Conservation (phyloP, 495 filamentous ascomycete genomes). For the Cladorrhinum samala region DNA sequence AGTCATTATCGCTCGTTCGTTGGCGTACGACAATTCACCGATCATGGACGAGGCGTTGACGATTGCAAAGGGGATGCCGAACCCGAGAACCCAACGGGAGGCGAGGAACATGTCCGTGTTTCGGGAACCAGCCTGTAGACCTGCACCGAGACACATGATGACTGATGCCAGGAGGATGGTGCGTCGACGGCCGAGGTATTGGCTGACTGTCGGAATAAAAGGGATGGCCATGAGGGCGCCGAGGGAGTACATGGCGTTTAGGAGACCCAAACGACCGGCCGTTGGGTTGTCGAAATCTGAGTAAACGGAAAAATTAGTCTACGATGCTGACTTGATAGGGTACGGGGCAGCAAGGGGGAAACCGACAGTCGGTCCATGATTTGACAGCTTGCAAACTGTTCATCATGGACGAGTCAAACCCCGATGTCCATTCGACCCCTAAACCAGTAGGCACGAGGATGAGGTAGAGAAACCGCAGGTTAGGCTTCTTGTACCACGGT, state of each 20-base stretch:
- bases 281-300: constrained; percentile 35
- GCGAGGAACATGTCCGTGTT: constrained; percentile 52
- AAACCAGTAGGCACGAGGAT: constrained; percentile 57
- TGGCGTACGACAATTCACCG: constrained; percentile 56
- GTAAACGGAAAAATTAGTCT: neutral
- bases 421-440: constrained; percentile 62
- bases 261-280: constrained; percentile 29
- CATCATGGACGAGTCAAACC: constrained; percentile 61
- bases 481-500: constrained; percentile 57
- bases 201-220: constrained; percentile 48
- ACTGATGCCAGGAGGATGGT: constrained; percentile 49
- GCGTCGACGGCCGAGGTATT: constrained; percentile 46
- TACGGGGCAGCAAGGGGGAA: constrained; percentile 11
- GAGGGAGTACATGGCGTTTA: constrained; percentile 38
- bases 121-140: constrained; percentile 20
- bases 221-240: constrained; percentile 44
- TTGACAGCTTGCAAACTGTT: constrained; percentile 56
- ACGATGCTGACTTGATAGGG: neutral
- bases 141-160: constrained; percentile 34
- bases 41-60: constrained; percentile 52
- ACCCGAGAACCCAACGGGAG: constrained; percentile 54
- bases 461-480: constrained; percentile 57
- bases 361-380: constrained; percentile 51
- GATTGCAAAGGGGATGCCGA: constrained; percentile 56
- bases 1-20: constrained; percentile 53